Percentiles rank a stretch among this genome's conserved stretches.
Evolutionary conservation across 2,329 filamentous ascomycete genomes (phyloP).

Genomic region (Fusarium graminum): DNA sequence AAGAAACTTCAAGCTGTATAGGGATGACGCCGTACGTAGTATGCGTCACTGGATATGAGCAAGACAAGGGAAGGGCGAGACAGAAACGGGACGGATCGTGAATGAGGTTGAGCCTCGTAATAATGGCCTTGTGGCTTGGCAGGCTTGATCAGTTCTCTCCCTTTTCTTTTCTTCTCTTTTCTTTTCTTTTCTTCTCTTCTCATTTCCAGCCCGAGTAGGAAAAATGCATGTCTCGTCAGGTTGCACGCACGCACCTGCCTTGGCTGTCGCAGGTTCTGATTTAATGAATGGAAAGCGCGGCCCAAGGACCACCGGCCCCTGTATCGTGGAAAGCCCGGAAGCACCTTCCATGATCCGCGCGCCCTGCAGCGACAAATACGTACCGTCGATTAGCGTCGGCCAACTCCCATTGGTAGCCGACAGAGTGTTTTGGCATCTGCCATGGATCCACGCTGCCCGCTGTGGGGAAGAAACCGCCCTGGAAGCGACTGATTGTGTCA

Average conservation of each 20-base stretch:
- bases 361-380: conserved; percentile 29
- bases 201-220: conserved; percentile 34
- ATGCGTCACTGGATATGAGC: conserved; percentile 26
- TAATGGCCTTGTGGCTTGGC: conserved; percentile 6
- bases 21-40: background rate
- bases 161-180: conserved; percentile 27
- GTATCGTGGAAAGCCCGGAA: conserved; percentile 27
- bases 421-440: conserved; percentile 35
- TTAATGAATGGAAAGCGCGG: conserved; percentile 45
- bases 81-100: conserved; percentile 33
- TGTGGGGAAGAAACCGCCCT: conserved; percentile 37
- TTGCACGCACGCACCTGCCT: conserved; percentile 37
- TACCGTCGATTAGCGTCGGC: conserved; percentile 32
- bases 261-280: conserved; percentile 38
- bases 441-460: conserved; percentile 18
- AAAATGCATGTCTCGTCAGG: conserved; percentile 36
- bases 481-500: conserved; percentile 9
- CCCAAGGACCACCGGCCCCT: conserved; percentile 33
- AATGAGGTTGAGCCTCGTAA: conserved; percentile 35
- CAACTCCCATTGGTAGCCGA: conserved; percentile 28
- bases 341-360: conserved; percentile 37
- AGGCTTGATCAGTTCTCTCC: conserved; percentile 21
- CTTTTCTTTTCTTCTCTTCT: conserved; percentile 21
- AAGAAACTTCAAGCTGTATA: conserved; percentile 1
- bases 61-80: conserved; percentile 8